phyloP scores from a whole-genome alignment of 2,329 filamentous ascomycete genomes.

The Scolecobasidium constrictum region DNA sequence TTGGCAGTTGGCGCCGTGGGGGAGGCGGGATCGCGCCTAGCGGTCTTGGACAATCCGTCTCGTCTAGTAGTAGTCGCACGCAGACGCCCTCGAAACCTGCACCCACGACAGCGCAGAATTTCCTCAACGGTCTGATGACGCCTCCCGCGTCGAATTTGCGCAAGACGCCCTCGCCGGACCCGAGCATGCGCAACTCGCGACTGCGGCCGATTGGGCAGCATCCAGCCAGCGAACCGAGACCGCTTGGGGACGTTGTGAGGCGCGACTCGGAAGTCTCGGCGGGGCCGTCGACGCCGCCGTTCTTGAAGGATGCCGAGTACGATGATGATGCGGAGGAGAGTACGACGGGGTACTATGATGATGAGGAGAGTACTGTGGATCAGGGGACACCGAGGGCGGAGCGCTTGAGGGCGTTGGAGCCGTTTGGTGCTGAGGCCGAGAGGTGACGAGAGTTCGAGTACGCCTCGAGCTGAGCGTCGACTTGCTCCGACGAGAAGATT shows the following conservation, averaged over 20 bases:
- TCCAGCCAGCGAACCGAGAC: constrained; percentile 11
- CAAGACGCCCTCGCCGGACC: constrained; percentile 40
- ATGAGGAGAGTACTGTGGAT: constrained; percentile 36
- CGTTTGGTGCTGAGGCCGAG: neutral
- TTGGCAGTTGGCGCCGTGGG: constrained; percentile 83
- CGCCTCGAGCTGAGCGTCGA: neutral
- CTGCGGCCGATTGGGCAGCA: constrained; percentile 12
- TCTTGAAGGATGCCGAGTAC: constrained; percentile 45
- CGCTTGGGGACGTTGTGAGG: constrained; percentile 18
- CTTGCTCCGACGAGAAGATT: neutral
- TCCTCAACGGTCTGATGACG: constrained; percentile 74
- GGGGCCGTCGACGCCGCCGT: constrained; percentile 39
- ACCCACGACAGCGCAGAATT: constrained; percentile 41
- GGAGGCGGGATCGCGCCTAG: constrained; percentile 34
- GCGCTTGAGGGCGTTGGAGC: neutral
- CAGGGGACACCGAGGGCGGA: constrained; percentile 13
- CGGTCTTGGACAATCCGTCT: constrained; percentile 21
- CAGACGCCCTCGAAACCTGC: constrained; percentile 51
- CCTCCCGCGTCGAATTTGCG: constrained; percentile 71
- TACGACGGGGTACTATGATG: constrained; percentile 37
- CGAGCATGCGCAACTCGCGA: neutral
- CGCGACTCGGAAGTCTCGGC: constrained; percentile 16
- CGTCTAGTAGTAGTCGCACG: constrained; percentile 16
- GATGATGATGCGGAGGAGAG: constrained; percentile 48
- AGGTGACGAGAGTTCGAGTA: neutral